Conservation (phyloP, 768 basidiomycete genomes). For the Amanita phalloides region DNA sequence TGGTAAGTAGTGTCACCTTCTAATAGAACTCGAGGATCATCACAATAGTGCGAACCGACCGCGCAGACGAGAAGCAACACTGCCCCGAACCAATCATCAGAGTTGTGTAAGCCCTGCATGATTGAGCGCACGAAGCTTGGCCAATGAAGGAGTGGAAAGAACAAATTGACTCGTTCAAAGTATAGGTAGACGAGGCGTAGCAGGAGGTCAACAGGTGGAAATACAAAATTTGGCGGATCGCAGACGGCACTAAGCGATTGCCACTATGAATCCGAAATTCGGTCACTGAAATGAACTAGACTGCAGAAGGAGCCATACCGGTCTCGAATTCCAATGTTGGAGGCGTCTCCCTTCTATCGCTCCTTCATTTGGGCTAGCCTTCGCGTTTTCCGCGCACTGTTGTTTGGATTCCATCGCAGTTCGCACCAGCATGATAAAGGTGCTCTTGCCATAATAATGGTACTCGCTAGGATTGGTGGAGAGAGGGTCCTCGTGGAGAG, state of each 20-base stretch:
- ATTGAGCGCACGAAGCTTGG: conserved; percentile 51
- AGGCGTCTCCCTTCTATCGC: conserved; percentile 14
- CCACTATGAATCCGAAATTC: conserved; percentile 19
- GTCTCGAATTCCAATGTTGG: conserved; percentile 25
- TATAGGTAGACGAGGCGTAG: conserved; percentile 46
- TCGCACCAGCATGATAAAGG: conserved; percentile 39
- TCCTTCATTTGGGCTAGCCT: conserved; percentile 4
- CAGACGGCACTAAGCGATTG: conserved; percentile 15
- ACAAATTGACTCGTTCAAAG: conserved; percentile 45
- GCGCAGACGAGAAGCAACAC: conserved; percentile 67
- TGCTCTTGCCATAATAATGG: conserved; percentile 46
- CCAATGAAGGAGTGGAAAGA: conserved; percentile 61
- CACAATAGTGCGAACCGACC: conserved; percentile 43
- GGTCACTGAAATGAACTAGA: not conserved
- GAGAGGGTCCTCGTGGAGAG: conserved; percentile 23
- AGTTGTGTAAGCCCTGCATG: conserved; percentile 35
- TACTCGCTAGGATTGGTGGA: conserved; percentile 22
- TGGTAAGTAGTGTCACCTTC: conserved; percentile 27
- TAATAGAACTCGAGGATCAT: conserved; percentile 44
- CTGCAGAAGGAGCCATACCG: conserved; percentile 16
- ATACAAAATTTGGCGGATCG: conserved; percentile 21
- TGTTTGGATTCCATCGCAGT: conserved; percentile 49
- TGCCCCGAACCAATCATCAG: conserved; percentile 41
- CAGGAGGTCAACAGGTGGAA: conserved; percentile 44
- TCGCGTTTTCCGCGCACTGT: conserved; percentile 33